phyloP scores from a whole-genome alignment of 2,329 filamentous ascomycete species.

The Alternaria sp. region DNA sequence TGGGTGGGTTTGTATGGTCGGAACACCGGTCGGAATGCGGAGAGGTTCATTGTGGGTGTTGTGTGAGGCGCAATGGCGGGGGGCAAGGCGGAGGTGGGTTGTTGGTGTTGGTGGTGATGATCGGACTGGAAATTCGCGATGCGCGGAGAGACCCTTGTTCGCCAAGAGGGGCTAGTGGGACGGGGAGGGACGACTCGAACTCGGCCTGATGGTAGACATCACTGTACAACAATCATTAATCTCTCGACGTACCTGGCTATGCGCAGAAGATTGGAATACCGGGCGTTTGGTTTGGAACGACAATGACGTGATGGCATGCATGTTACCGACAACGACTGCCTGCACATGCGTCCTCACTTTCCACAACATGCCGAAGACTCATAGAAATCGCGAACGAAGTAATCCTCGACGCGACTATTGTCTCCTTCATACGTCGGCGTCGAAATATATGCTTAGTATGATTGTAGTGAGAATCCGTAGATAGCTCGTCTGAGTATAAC shows the following conservation, averaged over 20 bases:
- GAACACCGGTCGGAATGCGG: conserved; percentile 31
- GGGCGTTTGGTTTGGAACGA: too few relatives aligned
- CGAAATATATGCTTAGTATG: too few relatives aligned
- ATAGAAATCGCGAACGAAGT: too few relatives aligned
- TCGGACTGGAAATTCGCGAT: not conserved
- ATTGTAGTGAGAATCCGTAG: too few relatives aligned
- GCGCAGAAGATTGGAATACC: too few relatives aligned
- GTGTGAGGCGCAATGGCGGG: not conserved
- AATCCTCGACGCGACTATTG: too few relatives aligned
- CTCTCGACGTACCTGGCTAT: rapidly evolving
- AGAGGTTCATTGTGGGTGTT: conserved; percentile 36
- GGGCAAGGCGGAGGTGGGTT: not conserved
- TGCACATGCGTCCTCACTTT: too few relatives aligned
- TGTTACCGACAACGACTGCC: too few relatives aligned
- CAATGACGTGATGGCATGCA: too few relatives aligned
- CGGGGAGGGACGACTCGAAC: not conserved
- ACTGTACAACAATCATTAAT: not conserved
- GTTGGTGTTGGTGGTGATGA: not conserved
- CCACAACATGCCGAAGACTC: too few relatives aligned
- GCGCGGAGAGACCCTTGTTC: not conserved
- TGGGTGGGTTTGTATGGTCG: conserved; percentile 20
- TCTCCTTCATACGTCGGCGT: too few relatives aligned
- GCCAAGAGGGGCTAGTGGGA: not conserved
- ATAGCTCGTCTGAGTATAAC: too few relatives aligned
- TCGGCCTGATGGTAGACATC: rapidly evolving